Conservation (phyloP, 129 eudicot genomes). For the Tagetes patula region DNA sequence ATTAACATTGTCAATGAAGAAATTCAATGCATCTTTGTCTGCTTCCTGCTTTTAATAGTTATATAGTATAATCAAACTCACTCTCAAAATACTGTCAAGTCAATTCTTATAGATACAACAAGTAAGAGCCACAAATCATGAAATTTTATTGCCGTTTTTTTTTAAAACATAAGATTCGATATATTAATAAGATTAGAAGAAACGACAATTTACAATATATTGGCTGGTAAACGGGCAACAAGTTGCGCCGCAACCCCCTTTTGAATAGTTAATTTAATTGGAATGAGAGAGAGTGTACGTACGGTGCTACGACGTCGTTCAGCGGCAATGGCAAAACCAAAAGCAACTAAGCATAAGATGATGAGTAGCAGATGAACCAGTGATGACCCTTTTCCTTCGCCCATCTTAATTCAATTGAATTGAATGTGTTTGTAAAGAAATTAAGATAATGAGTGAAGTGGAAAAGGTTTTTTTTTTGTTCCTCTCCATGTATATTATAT, state of each 20-base stretch:
- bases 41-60: too few relatives aligned
- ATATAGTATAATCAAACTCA: too few relatives aligned
- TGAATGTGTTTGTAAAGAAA: too few relatives aligned
- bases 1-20: background rate
- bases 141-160: too few relatives aligned
- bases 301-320: constrained; percentile 97
- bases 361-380: constrained; percentile 74
- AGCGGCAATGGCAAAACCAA: constrained; percentile 93
- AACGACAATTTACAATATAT: too few relatives aligned
- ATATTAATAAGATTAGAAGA: too few relatives aligned
- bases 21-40: background rate
- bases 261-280: background rate
- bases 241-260: too few relatives aligned
- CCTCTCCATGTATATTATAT: too few relatives aligned
- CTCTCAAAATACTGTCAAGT: background rate
- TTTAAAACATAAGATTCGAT: too few relatives aligned
- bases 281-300: constrained; percentile 14
- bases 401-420: constrained; percentile 23
- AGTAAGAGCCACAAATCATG: background rate
- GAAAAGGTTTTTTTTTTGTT: constrained; percentile 41
- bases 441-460: too few relatives aligned
- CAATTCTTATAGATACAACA: background rate
- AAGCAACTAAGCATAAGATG: constrained; percentile 73
- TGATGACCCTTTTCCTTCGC: constrained; percentile 80
- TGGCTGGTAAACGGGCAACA: too few relatives aligned